Base-by-base conservation (phyloP, 148 eudicot genomes). In the Fagopyrum homotropicum region DNA sequence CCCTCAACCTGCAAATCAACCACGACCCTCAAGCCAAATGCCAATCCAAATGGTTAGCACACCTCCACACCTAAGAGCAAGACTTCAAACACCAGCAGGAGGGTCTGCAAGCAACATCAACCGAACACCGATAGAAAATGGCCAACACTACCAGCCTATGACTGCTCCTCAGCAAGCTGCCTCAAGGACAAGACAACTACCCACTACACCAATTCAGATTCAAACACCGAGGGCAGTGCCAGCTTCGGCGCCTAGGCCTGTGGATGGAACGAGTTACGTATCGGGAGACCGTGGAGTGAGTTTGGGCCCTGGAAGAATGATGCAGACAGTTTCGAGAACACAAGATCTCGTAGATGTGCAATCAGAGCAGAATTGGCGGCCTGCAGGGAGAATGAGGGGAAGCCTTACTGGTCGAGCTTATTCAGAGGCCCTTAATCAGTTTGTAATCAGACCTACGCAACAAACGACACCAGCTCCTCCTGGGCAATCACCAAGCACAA, bases 371-470 rank as follows among this genome's bases (percentile, higher is more conserved):
- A 84, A 73, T 43, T 85, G 96, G 98, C 83, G 85, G 75, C 93
- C 98, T n/a, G 51, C 86, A 0, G 89, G 96, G 8, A 80, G 92
- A 40, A 94, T 94, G 98, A 88, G 98, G 73, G 98, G 98, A 73
- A 86, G 89, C 52, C 85, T 94, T 14, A 78, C 87, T 0, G 98
- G 97, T 45, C 77, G 74, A 76, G 91, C 91, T 69, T 91, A 87
- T 79, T 78, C 90, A 12, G 86, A 80, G 48, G 93, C 93, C 78
- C 83, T 85, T 72, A 80, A 49, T 78, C 92, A 84, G 81, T 83
- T 45, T 69, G 86, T 93, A 45, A 81, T 81, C 80, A 88, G 74
- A 70, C 87, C 86, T 12, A 79, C 88, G 54, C 86, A 81, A 9
- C 81, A 82, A 14, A 17, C 47, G 8, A 79, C 69, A 73, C 92